Evolutionary conservation across 305 asterid species (phyloP), one percentile per base, ranked within the genome.

Genomic region (Salvia sclarea): DNA sequence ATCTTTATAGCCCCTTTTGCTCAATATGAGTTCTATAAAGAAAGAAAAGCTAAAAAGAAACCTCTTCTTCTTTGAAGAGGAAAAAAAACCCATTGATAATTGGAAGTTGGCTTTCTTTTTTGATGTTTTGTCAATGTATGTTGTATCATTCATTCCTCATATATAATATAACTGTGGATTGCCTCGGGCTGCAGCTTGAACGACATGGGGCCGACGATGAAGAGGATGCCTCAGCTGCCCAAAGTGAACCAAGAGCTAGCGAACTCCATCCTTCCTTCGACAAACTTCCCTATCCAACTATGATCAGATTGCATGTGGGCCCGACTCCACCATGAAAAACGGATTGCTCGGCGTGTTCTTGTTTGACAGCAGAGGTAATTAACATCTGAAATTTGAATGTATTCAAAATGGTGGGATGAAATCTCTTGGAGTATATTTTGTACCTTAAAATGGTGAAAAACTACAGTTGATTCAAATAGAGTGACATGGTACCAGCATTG

Each of bases 221-320:
- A 75, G 88, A 79, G 78, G 74, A 79, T 85, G 88, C 81, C 85
- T 6, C 82, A 76, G 28, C 88, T 85, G 18, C 91, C 88, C 11
- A 81, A 77, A 56, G 44, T 83, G 79, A 72, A 85, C 57, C 82
- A 83, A 63, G 86, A 81, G 68, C 82, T 85, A 7, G 91, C 91
- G 30, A 79, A 78, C 75, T 75, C 91, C 55, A 72, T 85, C 49
- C 87, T 85, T 41, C 86, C 84, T 18, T 80, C 75, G 5, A 18
- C 76, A 5, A 44, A 43, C 22, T 68, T 66, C 71, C 71, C 75
- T n/a, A 80, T 82, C 66, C 87, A 72, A 40, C 60, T 77, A 71
- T 75, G 56, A 75, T 14, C 67, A 70, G 55, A 62, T 49, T 37
- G 55, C 41, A 25, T 7, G 14, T 21, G 45, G 45, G 69, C 57